These are phyloP conservation scores for Brasilioporus rufonigricans DNA, from an alignment of 768 basidiomycete species.

Conservation along the genomic window DNA sequence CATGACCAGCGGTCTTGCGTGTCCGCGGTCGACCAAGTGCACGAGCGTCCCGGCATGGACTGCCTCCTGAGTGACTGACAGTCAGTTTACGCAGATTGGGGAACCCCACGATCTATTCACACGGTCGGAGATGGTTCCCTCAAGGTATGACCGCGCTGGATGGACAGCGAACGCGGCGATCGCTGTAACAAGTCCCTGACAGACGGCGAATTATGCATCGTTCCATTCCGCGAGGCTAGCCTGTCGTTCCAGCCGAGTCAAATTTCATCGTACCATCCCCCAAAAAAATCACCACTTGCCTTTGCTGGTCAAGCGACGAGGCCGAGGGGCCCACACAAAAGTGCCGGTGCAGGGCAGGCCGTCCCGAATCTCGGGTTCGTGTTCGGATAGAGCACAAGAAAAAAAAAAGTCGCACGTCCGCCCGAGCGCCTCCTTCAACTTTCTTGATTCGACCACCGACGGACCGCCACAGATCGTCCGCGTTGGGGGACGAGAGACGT, in stretches of 20 bases:
- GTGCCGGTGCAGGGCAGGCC: conserved; percentile 4
- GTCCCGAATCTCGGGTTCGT: background rate
- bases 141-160: background rate
- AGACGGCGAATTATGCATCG: background rate
- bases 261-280: conserved; percentile 1
- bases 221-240: conserved; percentile 6
- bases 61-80: conserved; percentile 8
- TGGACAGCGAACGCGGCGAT: conserved; percentile 1
- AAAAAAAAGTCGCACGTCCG: background rate
- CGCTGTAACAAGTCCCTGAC: background rate
- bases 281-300: conserved; percentile 9
- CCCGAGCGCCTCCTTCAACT: conserved; percentile 10
- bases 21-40: background rate
- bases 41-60: background rate
- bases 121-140: background rate
- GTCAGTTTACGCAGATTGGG: conserved; percentile 6
- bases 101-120: conserved; percentile 3
- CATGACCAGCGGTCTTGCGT: conserved; percentile 3
- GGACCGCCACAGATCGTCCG: conserved; percentile 1
- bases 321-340: background rate
- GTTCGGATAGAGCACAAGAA: conserved; percentile 15
- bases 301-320: conserved; percentile 10
- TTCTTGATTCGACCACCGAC: conserved; percentile 17
- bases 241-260: conserved; percentile 4
- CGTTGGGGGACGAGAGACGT: conserved; percentile 11